Evolutionary conservation across 2,329 filamentous ascomycete genomes (phyloP), one percentile per base, ranked within the genome.

Genomic region (Sporothrix pallida): DNA sequence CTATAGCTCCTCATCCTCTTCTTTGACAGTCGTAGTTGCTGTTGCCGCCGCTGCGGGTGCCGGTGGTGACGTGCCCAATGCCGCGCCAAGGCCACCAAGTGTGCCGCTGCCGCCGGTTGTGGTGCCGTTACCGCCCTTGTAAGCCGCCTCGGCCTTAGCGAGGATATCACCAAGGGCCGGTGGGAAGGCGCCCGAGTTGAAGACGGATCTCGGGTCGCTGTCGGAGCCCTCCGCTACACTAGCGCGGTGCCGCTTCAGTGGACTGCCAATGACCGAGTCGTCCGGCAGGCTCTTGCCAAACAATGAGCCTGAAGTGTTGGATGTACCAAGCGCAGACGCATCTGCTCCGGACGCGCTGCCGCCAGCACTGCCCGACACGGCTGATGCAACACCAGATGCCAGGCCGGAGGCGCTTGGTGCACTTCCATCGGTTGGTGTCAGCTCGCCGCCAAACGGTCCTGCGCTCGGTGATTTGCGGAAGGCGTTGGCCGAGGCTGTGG

Each of bases 201-300:
- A 63, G 26, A 77, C 72, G 9, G 80, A 79, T 44, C 79, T 78
- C 17, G 70, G 58, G 37, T 71, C 74, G 71, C 85, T 82, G 48
- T 76, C 74, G 71, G 86, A 82, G 54, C 84, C 81, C 8, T 84
- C 86, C 8, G 86, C 84, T 31, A 89, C 78, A 77, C 90, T 92
- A 1, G 91, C 88, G 50, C 92, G 86, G 74, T 93, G 91, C 79
- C 91, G 93, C 86, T 94, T 94, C 78, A 93, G 86, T 1, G 92
- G 92, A 76, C 91, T 93, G 68, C 90, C 91, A 26, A 93, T 81
- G 4, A 84, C 80, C 8, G 81, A 80, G 48, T 89, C 87, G 23
- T 85, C 84, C 1, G 82, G 82, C 5, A 86, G 80, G 67, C 79
- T 80, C 74, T 86, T 85, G 23, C 81, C 82, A 74, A 83, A 84